Base-by-base conservation (phyloP, 1,139 yeast species). In the Arxiozyma bovina region DNA sequence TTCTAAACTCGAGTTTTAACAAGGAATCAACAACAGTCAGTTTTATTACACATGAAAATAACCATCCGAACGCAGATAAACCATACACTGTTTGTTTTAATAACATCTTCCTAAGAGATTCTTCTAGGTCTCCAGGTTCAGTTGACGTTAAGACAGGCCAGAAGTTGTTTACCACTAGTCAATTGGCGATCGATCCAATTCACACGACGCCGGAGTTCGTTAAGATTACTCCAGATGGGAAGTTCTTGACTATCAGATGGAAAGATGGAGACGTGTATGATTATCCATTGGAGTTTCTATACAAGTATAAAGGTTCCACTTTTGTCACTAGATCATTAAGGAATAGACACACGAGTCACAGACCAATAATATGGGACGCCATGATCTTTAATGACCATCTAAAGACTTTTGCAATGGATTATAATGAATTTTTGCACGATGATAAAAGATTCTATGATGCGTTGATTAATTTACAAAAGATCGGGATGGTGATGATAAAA, bases 161-260 rank as follows among this genome's bases (percentile, higher is more conserved):
- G 64, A 86, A 84, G 65, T 67, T 77, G 38, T 84, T 86, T 68
- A 81, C 87, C 11, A 85, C 93, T 0, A 84, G 81, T 1, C 77
- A 54, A 69, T 73, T 52, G 54, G 58, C 48, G 58, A 58, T n/a
- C 65, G 61, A 55, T 74, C 81, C 23, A 50, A 58, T 11, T 63
- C 75, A 45, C 23, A 62, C 67, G 5, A 58, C 61, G 21, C 74
- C 74, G 1, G 53, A 62, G 15, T 57, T 58, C 11, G 63, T 71
- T 12, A 65, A 65, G 7, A 61, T 68, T 3, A 69, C 69, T 12
- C 69, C 70, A 23, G 70, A 72, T 27, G 64, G 65, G 0, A 70
- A 60, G 45, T 55, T 54, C 25, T 55, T 85, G 38, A 61, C 68
- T 42, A 75, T 86, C 17, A 67, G 69, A 18, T 86, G 93, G 93